A percentile compares a stretch with the other conserved stretches of the same genome.
Conservation (phyloP, 73 alveolate genomes). For the Symbiodinium natans region DNA sequence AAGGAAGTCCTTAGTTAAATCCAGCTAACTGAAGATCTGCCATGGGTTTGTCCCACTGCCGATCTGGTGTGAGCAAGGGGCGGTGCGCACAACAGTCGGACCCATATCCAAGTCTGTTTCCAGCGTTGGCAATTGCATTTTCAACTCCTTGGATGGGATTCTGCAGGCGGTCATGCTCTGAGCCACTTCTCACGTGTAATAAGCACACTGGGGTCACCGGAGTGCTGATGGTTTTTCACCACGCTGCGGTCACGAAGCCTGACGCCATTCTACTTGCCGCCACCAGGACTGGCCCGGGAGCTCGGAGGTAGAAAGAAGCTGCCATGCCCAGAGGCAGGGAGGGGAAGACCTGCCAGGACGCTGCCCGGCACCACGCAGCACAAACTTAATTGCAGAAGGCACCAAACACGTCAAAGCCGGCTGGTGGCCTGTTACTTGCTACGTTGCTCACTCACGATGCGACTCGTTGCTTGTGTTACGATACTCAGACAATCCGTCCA, state of each 20-base stretch:
- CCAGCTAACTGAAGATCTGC: background rate
- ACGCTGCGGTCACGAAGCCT: constrained; percentile 31
- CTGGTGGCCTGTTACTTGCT: too few species aligned
- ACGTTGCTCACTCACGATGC: too few species aligned
- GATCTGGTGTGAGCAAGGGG: background rate
- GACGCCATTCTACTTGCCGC: constrained; percentile 14
- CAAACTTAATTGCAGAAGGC: too few species aligned
- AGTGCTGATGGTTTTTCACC: background rate
- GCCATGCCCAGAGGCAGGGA: background rate
- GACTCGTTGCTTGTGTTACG: too few species aligned
- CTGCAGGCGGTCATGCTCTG: background rate
- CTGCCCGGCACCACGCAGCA: too few species aligned
- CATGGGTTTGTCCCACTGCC: background rate
- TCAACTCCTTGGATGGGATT: constrained; percentile 24
- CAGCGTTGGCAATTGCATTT: constrained; percentile 25
- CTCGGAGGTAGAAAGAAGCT: constrained; percentile 71
- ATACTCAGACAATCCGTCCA: too few species aligned
- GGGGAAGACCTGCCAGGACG: constrained; percentile 32
- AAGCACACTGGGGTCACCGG: too few species aligned
- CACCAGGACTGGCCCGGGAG: constrained; percentile 78
- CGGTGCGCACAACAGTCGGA: constrained; percentile 78
- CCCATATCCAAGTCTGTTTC: background rate
- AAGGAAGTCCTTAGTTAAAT: constrained; percentile 23
- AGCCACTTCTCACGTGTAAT: background rate
- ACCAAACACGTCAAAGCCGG: too few species aligned